phyloP scores from a whole-genome alignment of 2,329 filamentous ascomycete species.

The Aureobasidium namibiae region DNA sequence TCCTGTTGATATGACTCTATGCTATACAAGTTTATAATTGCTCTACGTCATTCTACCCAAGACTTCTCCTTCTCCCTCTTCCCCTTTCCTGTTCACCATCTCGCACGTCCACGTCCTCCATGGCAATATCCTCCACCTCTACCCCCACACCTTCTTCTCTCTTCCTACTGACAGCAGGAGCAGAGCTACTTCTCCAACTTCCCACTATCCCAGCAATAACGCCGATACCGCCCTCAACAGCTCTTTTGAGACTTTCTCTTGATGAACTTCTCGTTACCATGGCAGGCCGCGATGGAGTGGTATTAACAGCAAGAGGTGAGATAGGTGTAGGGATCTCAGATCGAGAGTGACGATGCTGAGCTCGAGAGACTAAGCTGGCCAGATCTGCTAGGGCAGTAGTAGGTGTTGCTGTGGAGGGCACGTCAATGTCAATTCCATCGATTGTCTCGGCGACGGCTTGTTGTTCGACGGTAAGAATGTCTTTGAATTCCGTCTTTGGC shows the following conservation, averaged over 20 bases:
- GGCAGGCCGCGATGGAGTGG: background rate
- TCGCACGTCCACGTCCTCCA: background rate
- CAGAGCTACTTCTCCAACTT: background rate
- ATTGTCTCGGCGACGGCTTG: background rate
- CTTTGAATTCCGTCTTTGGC: constrained; percentile 21
- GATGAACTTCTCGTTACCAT: background rate
- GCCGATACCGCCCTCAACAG: background rate
- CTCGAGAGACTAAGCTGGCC: background rate
- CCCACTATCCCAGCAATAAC: background rate
- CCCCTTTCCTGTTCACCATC: background rate
- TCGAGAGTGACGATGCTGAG: background rate
- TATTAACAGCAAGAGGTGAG: background rate
- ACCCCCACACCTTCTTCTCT: background rate
- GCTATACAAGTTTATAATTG: too few species aligned
- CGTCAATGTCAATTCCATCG: background rate
- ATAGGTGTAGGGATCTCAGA: background rate
- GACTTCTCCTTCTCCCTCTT: background rate
- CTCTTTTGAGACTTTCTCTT: background rate
- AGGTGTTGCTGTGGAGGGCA: background rate
- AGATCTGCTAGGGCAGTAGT: background rate
- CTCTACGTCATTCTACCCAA: background rate
- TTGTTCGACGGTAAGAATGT: constrained; percentile 19
- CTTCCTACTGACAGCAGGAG: background rate
- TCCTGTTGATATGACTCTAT: too few species aligned
- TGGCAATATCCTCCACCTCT: background rate